phyloP scores from a whole-genome alignment of 2,329 filamentous ascomycete genomes.

The Domatiomyces globalis region DNA sequence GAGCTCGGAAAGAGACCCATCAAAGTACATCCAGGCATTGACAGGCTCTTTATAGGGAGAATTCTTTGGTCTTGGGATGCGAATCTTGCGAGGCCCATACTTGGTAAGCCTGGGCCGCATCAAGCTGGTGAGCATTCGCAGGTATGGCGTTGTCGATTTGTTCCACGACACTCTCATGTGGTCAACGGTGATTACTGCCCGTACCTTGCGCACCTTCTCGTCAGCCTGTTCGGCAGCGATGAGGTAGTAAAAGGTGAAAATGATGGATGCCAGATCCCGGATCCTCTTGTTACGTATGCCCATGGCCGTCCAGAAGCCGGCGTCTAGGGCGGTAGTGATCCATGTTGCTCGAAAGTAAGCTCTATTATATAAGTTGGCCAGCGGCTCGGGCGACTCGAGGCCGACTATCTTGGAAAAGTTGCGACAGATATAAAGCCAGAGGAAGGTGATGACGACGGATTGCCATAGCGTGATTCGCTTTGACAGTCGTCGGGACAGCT shows the following conservation, averaged over 20 bases:
- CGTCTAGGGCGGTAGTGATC: constrained; percentile 87
- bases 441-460: constrained; percentile 68
- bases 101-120: constrained; percentile 65
- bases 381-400: constrained; percentile 79
- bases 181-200: constrained; percentile 74
- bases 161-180: constrained; percentile 92
- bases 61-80: constrained; percentile 64
- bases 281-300: constrained; percentile 67
- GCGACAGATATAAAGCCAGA: constrained; percentile 79
- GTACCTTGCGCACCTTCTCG: constrained; percentile 86
- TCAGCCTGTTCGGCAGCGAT: constrained; percentile 87
- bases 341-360: constrained; percentile 94
- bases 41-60: constrained; percentile 77
- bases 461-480: constrained; percentile 74
- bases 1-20: constrained; percentile 67
- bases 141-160: constrained; percentile 77
- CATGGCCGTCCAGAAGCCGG: constrained; percentile 98
- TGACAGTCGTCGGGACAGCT: constrained; percentile 57
- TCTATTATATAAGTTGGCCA: constrained; percentile 84
- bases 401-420: constrained; percentile 90
- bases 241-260: constrained; percentile 82
- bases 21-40: constrained; percentile 82
- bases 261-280: constrained; percentile 64
- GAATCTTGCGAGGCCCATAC: constrained; percentile 67
- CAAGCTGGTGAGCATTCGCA: constrained; percentile 56